phyloP scores from a whole-genome alignment of 2,329 filamentous ascomycete species.

The Phialophora verrucosa region DNA sequence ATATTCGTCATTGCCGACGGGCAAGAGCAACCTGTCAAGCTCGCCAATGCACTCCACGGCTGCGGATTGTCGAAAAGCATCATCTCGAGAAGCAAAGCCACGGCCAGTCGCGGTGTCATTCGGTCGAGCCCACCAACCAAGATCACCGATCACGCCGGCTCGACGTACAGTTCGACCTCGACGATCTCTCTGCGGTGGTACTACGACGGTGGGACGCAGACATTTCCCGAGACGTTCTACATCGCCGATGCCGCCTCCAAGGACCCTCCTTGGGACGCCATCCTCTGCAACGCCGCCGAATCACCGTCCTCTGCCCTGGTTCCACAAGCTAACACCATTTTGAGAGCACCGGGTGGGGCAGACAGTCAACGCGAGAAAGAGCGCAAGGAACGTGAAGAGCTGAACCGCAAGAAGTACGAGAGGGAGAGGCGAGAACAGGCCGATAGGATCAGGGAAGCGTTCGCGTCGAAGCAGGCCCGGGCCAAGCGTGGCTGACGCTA shows the following conservation, averaged over 20 bases:
- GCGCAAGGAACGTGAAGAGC: constrained; percentile 17
- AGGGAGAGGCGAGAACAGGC: constrained; percentile 27
- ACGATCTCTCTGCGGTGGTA: constrained; percentile 35
- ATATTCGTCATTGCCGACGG: constrained; percentile 35
- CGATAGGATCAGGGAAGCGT: constrained; percentile 25
- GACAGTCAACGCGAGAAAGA: constrained; percentile 21
- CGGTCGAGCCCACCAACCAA: constrained; percentile 12
- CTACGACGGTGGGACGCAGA: constrained; percentile 33
- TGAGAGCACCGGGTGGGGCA: constrained; percentile 7
- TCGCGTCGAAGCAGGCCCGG: constrained; percentile 9
- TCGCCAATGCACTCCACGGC: constrained; percentile 27
- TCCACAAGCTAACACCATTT: constrained; percentile 21
- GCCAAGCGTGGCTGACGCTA: constrained; percentile 14
- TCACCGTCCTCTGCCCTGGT: constrained; percentile 6
- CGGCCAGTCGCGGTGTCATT: constrained; percentile 27
- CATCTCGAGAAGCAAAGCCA: constrained; percentile 30
- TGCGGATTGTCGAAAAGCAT: constrained; percentile 23
- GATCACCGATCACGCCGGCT: constrained; percentile 28
- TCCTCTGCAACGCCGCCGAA: constrained; percentile 26
- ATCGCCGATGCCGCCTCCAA: constrained; percentile 24
- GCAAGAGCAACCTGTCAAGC: constrained; percentile 30
- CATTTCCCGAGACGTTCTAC: constrained; percentile 34
- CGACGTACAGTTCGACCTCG: constrained; percentile 21
- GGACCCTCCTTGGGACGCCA: constrained; percentile 28
- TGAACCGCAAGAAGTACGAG: constrained; percentile 25